phyloP scores from a whole-genome alignment of 805 yeast genomes.

The Pichia cephalocereana region DNA sequence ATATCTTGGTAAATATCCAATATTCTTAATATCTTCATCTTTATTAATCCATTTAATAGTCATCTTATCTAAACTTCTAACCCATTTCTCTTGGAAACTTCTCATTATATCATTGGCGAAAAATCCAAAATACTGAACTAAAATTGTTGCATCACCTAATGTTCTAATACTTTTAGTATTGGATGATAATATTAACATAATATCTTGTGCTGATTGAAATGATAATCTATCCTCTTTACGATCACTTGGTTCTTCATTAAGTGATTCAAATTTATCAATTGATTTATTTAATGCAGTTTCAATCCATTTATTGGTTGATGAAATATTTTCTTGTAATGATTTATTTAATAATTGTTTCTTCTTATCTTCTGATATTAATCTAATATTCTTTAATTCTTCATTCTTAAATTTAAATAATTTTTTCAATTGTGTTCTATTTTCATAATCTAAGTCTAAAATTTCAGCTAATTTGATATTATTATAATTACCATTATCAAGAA shows the following conservation, averaged over 20 bases:
- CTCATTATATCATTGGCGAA: constrained; percentile 17
- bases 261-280: constrained; percentile 45
- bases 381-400: constrained; percentile 40
- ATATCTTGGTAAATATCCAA: constrained; percentile 24
- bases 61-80: constrained; percentile 11
- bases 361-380: constrained; percentile 44
- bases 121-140: constrained; percentile 18
- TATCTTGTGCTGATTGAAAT: constrained; percentile 21
- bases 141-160: constrained; percentile 23
- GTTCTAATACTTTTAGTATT: constrained; percentile 30
- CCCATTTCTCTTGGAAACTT: constrained; percentile 17
- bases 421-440: constrained; percentile 46
- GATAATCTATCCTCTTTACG: constrained; percentile 18
- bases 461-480: constrained; percentile 67
- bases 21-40: constrained; percentile 1
- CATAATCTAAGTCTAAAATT: constrained; percentile 70
- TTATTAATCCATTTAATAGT: constrained; percentile 8
- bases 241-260: constrained; percentile 60
- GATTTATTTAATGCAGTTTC: constrained; percentile 30
- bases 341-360: constrained; percentile 70
- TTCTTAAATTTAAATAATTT: constrained; percentile 41
- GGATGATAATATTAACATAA: constrained; percentile 20
- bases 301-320: constrained; percentile 83
- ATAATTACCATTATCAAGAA: constrained; percentile 43
- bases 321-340: constrained; percentile 56